Evolutionary conservation across 2,329 filamentous ascomycete species (phyloP).

Genomic region (Fusarium gaditjirri): DNA sequence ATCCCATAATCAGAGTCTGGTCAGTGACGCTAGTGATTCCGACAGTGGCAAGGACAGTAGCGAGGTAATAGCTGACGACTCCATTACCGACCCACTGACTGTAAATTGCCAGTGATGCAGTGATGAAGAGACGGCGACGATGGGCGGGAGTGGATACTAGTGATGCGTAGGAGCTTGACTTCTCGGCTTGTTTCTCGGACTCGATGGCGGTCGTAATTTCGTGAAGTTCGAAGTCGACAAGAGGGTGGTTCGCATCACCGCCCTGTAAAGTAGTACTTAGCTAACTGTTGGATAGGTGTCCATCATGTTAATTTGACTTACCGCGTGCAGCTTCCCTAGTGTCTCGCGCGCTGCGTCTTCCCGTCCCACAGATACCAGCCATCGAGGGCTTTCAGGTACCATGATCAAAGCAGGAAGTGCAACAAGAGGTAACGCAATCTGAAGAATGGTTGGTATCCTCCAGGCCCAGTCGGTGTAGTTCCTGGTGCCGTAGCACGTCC

Average conservation of each 20-base stretch:
- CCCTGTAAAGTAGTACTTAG: background rate
- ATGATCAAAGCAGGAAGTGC: conserved; percentile 10
- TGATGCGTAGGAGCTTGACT: conserved; percentile 9
- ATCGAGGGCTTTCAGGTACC: conserved; percentile 10
- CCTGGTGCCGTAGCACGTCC: conserved; percentile 10
- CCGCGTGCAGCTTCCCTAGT: background rate
- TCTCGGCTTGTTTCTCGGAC: conserved; percentile 9
- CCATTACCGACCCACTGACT: conserved; percentile 21
- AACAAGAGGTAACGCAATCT: background rate
- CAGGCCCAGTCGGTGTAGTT: conserved; percentile 18
- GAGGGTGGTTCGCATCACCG: conserved; percentile 6
- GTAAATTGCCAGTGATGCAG: conserved; percentile 2
- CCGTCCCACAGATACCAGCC: background rate
- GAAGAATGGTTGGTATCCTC: background rate
- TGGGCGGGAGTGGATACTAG: conserved; percentile 11
- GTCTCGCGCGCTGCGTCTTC: conserved; percentile 3
- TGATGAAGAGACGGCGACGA: conserved; percentile 16
- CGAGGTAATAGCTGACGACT: conserved; percentile 21
- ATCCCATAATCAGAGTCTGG: conserved; percentile 18
- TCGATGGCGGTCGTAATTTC: conserved; percentile 20
- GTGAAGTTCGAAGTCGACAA: conserved; percentile 17
- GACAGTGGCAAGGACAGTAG: background rate
- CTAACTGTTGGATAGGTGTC: fast-evolving
- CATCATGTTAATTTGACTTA: background rate
- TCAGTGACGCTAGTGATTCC: conserved; percentile 20